Percentiles rank a stretch among this genome's conserved stretches.
These are phyloP conservation scores for Bipolaris bicolor DNA, from an alignment of 2,329 filamentous ascomycete species.

Conservation along the genomic window DNA sequence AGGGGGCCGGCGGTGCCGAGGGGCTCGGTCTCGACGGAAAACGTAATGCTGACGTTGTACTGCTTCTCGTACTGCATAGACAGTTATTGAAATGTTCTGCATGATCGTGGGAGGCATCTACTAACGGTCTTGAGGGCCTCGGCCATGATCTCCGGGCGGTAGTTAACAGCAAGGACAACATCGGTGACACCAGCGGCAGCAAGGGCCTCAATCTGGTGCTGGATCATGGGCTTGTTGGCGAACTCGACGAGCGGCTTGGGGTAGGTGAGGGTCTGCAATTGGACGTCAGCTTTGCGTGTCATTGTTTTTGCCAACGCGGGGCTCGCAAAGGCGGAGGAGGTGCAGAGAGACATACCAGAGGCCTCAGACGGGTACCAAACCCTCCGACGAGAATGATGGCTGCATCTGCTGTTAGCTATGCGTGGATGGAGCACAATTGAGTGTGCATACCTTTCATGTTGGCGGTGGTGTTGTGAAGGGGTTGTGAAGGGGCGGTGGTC, in stretches of 20 bases:
- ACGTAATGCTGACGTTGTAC: constrained; percentile 94
- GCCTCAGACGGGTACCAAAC: constrained; percentile 96
- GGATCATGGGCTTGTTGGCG: constrained; percentile 98
- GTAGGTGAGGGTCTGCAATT: constrained; percentile 82
- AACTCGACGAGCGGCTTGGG: constrained; percentile 98
- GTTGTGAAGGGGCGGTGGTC: constrained; percentile 16
- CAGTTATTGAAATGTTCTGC: constrained; percentile 21
- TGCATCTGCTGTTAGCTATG: constrained; percentile 48
- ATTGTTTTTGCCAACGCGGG: constrained; percentile 24
- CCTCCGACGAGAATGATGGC: constrained; percentile 98
- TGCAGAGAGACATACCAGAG: constrained; percentile 69
- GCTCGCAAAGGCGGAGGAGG: constrained; percentile 21
- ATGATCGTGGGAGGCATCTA: constrained; percentile 13
- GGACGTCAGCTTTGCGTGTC: constrained; percentile 29
- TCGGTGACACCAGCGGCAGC: constrained; percentile 94
- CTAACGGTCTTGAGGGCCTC: constrained; percentile 85
- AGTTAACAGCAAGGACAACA: constrained; percentile 98
- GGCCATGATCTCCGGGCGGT: constrained; percentile 97
- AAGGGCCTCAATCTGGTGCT: constrained; percentile 95
- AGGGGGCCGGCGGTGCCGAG: constrained; percentile 93
- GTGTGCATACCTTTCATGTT: constrained; percentile 50
- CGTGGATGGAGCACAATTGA: constrained; percentile 12
- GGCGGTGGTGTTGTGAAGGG: constrained; percentile 30
- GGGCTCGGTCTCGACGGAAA: constrained; percentile 95
- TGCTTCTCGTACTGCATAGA: constrained; percentile 76